These are phyloP conservation scores for Blastomyces gilchristii DNA, from an alignment of 2,329 filamentous ascomycete genomes.

Conservation along the genomic window DNA sequence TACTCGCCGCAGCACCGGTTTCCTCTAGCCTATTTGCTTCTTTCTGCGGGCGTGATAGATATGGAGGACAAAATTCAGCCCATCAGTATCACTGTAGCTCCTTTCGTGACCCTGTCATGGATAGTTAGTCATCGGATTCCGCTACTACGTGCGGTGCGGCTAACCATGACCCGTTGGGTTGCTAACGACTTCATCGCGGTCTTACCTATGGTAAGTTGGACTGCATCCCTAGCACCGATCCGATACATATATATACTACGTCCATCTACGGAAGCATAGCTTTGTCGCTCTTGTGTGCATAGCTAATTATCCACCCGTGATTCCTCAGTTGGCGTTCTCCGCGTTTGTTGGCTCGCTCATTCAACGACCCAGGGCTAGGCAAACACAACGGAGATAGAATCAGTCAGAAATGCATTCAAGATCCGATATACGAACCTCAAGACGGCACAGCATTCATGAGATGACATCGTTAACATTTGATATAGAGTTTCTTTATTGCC, in stretches of 20 bases:
- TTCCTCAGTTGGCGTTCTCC: neutral
- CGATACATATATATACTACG: neutral
- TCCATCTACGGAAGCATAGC: neutral
- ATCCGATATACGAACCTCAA: neutral
- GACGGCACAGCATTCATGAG: neutral
- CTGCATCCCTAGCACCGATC: neutral
- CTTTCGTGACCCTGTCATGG: neutral
- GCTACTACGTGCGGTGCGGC: constrained; percentile 3
- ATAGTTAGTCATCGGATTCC: neutral
- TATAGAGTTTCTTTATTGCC: neutral
- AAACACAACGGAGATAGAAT: neutral
- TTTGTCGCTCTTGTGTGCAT: neutral
- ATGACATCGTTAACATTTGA: neutral
- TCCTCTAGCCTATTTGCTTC: neutral
- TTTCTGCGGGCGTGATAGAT: neutral
- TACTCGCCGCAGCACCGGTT: neutral
- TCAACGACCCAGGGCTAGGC: neutral
- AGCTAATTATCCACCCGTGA: neutral
- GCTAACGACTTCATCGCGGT: neutral
- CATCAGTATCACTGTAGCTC: neutral
- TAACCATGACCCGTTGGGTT: neutral
- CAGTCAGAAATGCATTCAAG: neutral
- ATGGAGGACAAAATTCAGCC: neutral
- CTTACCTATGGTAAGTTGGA: neutral
- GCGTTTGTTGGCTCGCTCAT: neutral